A percentile compares a stretch with the other conserved stretches of the same genome.
These are phyloP conservation scores for Phytophthora crassamura DNA, from an alignment of 352 stramenopile species.

Conservation along the genomic window DNA sequence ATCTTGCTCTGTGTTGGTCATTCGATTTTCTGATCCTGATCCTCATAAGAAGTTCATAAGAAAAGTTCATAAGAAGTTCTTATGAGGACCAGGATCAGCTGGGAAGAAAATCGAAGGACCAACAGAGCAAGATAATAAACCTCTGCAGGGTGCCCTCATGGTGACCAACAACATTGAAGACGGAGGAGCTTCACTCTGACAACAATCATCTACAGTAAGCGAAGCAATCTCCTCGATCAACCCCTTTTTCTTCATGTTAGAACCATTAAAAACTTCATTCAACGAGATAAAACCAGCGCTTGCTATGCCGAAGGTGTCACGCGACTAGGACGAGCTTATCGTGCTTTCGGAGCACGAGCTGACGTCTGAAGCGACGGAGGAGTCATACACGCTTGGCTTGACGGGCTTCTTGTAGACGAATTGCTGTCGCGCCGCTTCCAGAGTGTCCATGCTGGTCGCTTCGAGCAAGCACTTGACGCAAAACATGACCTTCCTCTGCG, in stretches of 20 bases:
- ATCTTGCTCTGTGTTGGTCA: too few species aligned
- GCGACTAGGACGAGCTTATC: conserved; percentile 9
- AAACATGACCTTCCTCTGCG: conserved; percentile 36
- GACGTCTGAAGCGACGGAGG: conserved; percentile 11
- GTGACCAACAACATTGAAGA: too few species aligned
- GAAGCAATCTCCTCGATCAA: too few species aligned
- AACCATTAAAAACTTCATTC: background rate
- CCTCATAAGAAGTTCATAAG: too few species aligned
- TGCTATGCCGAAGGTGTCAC: background rate
- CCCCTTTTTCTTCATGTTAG: background rate
- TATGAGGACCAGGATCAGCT: conserved; percentile 18
- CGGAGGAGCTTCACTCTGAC: too few species aligned
- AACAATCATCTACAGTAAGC: too few species aligned
- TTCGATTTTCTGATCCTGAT: too few species aligned
- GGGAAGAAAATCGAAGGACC: background rate
- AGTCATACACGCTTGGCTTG: conserved; percentile 22
- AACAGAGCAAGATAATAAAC: background rate
- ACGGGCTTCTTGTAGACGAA: conserved; percentile 30
- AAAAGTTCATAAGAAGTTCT: too few species aligned
- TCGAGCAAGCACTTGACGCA: conserved; percentile 35
- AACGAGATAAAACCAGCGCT: too few species aligned
- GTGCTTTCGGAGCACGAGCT: conserved; percentile 18
- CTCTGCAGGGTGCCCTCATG: background rate
- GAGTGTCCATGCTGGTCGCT: conserved; percentile 24
- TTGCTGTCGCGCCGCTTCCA: conserved; percentile 26